phyloP scores from a whole-genome alignment of 768 basidiomycete species.

The Tulasnella sp. region DNA sequence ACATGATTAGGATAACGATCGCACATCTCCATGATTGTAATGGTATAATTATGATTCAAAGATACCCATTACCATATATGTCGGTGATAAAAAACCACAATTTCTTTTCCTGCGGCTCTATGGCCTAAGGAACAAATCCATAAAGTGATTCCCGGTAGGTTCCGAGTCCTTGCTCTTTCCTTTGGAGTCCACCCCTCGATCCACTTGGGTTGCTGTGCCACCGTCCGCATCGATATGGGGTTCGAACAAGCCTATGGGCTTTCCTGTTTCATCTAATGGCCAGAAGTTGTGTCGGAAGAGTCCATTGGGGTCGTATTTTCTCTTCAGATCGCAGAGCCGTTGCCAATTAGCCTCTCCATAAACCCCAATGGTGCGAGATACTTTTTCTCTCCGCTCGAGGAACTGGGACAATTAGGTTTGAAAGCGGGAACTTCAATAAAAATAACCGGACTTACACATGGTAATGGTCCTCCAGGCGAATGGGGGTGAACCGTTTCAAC shows the following conservation, averaged over 20 bases:
- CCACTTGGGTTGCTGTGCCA: not conserved
- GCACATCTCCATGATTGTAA: too few species aligned
- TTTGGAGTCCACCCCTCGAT: too few species aligned
- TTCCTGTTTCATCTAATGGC: slow-evolving; percentile 51
- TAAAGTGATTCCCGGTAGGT: slow-evolving; percentile 6
- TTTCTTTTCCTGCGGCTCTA: not conserved
- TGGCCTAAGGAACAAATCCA: slow-evolving; percentile 8
- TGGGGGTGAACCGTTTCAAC: slow-evolving; percentile 54
- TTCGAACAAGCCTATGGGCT: slow-evolving; percentile 28
- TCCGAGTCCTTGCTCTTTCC: slow-evolving; percentile 2
- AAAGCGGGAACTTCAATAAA: slow-evolving; percentile 22
- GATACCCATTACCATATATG: too few species aligned
- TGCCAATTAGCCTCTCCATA: slow-evolving; percentile 43
- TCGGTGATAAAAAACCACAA: not conserved
- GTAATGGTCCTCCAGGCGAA: slow-evolving; percentile 66
- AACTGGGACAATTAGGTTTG: not conserved
- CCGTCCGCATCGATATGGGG: not conserved
- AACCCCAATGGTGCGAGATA: slow-evolving; percentile 8
- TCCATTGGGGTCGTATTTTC: slow-evolving; percentile 59
- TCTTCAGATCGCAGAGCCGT: slow-evolving; percentile 57
- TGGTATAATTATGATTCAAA: too few species aligned
- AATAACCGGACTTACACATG: slow-evolving; percentile 59
- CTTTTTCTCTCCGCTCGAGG: not conserved
- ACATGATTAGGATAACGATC: not conserved
- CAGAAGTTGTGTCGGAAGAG: slow-evolving; percentile 70